Base-by-base conservation (phyloP, 208 protist species). In the Crithidia acanthocephali region DNA sequence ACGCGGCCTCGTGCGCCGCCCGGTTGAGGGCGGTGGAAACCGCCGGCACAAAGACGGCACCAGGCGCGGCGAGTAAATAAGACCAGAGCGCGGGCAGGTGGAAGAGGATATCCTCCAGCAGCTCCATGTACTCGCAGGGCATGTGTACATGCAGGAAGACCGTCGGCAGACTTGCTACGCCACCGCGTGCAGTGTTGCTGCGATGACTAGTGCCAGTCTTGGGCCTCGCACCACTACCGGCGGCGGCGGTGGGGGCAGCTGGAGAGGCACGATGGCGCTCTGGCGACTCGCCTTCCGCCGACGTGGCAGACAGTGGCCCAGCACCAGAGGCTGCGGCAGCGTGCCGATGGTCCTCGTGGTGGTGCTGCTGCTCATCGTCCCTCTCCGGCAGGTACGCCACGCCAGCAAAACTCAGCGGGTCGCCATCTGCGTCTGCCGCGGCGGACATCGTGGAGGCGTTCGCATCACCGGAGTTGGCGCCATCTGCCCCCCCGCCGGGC, bases 121-220 rank as follows among this genome's bases (percentile, higher is more conserved):
- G 72, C 50, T 92, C 86, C 16, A 93, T 35, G 47, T 80, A 83
- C 55, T 95, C 91, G 47, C 88, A 81, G 5, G 91, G 91, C 50
- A 91, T 79, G 53, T 52, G 62, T 59, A 88, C 86, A 63, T 90
- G 80, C 11, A 95, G 59, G 0, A 81, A 56, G 0, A 81, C 44
- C 3, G 79, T 72, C 0, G 66, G 45, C 4, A 64, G 50, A n/a
- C 20, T 44, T 27, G 42, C 27, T 7, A 20, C 56, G 7, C 33
- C 15, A 27, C 60, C 30, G 15, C 33, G 51, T 20, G 55, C n/a
- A n/a, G 16, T 30, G 56, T 15, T 30, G 37, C 25, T 51, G 47
- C 9, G 23, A 40, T 42, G 6, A 42, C 63, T 27, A 30, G 16
- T 48, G 16, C 44, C 52, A 30, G 25, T 57, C 58, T 59, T 71